Conservation (phyloP, 495 filamentous ascomycete species). For the Hamigera avellanea region DNA sequence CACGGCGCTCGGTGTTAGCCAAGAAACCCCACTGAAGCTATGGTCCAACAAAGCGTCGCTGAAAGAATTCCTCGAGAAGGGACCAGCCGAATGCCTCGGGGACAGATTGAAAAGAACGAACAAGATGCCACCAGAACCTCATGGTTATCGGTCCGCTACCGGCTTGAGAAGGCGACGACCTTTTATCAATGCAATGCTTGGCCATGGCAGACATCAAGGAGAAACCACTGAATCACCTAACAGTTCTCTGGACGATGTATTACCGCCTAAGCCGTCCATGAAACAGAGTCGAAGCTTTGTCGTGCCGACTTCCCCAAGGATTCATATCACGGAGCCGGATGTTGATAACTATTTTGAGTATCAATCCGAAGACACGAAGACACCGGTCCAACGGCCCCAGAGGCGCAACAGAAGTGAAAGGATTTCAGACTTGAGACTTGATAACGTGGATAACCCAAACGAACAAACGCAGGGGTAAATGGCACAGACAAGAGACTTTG, state of each 20-base stretch:
- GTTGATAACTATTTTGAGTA: slow-evolving; percentile 15
- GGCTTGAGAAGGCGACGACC: slow-evolving; percentile 22
- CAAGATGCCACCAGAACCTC: slow-evolving; percentile 10
- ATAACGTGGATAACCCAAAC: too few species aligned
- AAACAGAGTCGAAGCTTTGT: slow-evolving; percentile 17
- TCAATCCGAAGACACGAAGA: neutral
- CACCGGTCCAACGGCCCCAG: slow-evolving; percentile 3
- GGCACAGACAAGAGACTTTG: too few species aligned
- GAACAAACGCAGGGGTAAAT: too few species aligned
- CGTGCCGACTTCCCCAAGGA: slow-evolving; percentile 13
- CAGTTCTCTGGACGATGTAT: too few species aligned
- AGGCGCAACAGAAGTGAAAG: slow-evolving; percentile 1
- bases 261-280: slow-evolving; percentile 12
- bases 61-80: slow-evolving; percentile 29
- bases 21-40: slow-evolving; percentile 34
- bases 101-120: slow-evolving; percentile 15
- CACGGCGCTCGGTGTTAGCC: slow-evolving; percentile 27
- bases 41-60: slow-evolving; percentile 41
- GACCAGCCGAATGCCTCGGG: slow-evolving; percentile 19
- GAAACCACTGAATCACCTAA: too few species aligned
- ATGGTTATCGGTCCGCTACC: slow-evolving; percentile 24
- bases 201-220: too few species aligned
- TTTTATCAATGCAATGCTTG: slow-evolving; percentile 9
- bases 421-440: slow-evolving; percentile 3
- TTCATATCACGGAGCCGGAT: slow-evolving; percentile 22